phyloP scores from a whole-genome alignment of 2,329 filamentous ascomycete species.

The Stagonosporopsis vannaccii region DNA sequence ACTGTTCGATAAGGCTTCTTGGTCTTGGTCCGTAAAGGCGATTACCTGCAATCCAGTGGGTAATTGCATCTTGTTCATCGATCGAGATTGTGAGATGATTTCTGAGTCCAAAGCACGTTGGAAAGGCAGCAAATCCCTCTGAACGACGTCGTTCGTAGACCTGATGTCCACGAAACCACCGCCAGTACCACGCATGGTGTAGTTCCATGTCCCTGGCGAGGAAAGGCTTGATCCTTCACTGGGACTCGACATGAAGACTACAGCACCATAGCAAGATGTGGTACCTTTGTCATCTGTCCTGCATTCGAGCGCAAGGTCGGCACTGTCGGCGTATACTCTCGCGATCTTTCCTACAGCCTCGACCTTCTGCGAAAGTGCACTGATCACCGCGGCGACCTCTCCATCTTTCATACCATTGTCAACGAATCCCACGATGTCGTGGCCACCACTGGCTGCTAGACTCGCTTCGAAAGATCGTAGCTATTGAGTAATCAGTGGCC shows the following conservation, averaged over 20 bases:
- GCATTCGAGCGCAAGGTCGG: slow-evolving; percentile 25
- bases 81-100: slow-evolving; percentile 53
- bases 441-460: slow-evolving; percentile 21
- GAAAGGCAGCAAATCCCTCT: slow-evolving; percentile 30
- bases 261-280: slow-evolving; percentile 29
- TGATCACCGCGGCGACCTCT: slow-evolving; percentile 29
- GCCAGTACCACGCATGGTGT: slow-evolving; percentile 29
- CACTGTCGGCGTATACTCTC: slow-evolving; percentile 18
- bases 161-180: slow-evolving; percentile 23
- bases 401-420: slow-evolving; percentile 35
- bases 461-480: slow-evolving; percentile 29
- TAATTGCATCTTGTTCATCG: slow-evolving; percentile 10
- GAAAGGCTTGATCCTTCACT: slow-evolving; percentile 39
- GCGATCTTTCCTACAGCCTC: slow-evolving; percentile 26
- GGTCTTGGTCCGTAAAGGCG: slow-evolving; percentile 25
- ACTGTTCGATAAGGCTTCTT: slow-evolving; percentile 18
- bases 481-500: slow-evolving; percentile 6
- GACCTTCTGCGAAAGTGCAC: slow-evolving; percentile 27
- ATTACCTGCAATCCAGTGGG: slow-evolving; percentile 22
- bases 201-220: slow-evolving; percentile 32
- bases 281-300: slow-evolving; percentile 16
- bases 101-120: slow-evolving; percentile 34
- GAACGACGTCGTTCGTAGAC: slow-evolving; percentile 18
- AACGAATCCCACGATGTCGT: slow-evolving; percentile 32
- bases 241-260: slow-evolving; percentile 32